phyloP scores from a whole-genome alignment of 78 protist genomes.

The Tieghemostelium lacteum region DNA sequence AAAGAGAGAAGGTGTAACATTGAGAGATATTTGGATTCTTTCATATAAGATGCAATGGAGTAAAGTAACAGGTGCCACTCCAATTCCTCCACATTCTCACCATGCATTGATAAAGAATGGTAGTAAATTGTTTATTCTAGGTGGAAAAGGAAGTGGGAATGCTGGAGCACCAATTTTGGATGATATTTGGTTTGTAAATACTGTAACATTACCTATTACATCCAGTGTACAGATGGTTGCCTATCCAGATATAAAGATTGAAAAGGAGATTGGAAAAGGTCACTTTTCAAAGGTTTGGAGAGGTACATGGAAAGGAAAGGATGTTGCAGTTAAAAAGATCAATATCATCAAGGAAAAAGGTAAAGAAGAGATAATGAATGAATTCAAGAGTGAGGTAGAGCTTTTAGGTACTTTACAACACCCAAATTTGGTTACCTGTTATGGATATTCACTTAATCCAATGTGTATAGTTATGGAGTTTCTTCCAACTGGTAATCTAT shows the following conservation, averaged over 20 bases:
- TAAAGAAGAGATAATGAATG: slow-evolving; percentile 62
- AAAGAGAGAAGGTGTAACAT: slow-evolving; percentile 24
- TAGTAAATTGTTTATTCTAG: slow-evolving; percentile 37
- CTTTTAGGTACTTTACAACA: slow-evolving; percentile 67
- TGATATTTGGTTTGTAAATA: slow-evolving; percentile 77
- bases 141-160: slow-evolving; percentile 42
- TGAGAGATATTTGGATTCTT: slow-evolving; percentile 56
- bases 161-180: slow-evolving; percentile 1
- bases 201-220: slow-evolving; percentile 56
- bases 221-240: slow-evolving; percentile 50
- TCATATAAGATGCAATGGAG: slow-evolving; percentile 69
- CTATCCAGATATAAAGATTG: slow-evolving; percentile 67
- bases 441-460: slow-evolving; percentile 65
- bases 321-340: slow-evolving; percentile 62
- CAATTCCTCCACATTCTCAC: slow-evolving; percentile 52
- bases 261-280: slow-evolving; percentile 74
- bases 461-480: slow-evolving; percentile 78
- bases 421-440: slow-evolving; percentile 66
- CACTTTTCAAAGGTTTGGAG: slow-evolving; percentile 64
- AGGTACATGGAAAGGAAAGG: slow-evolving; percentile 74
- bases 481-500: slow-evolving; percentile 60
- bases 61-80: slow-evolving; percentile 47
- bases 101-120: slow-evolving; percentile 59
- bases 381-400: slow-evolving; percentile 71
- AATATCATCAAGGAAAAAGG: slow-evolving; percentile 43